These are phyloP conservation scores for Fusarium sp. DNA, from an alignment of 2,329 filamentous ascomycete genomes.

Conservation along the genomic window DNA sequence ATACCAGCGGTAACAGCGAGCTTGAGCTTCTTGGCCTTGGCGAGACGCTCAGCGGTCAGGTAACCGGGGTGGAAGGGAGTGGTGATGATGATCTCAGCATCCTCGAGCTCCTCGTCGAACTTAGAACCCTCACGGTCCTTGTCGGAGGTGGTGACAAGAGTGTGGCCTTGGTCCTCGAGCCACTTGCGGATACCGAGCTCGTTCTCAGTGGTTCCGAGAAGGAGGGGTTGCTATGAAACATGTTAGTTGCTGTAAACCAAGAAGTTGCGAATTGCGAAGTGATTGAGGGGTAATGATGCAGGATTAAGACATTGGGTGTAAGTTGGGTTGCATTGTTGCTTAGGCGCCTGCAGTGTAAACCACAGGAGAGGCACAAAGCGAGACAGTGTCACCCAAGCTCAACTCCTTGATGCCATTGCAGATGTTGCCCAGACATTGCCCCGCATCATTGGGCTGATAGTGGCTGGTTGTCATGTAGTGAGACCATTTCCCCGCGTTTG, in stretches of 20 bases:
- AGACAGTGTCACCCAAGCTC: constrained; percentile 17
- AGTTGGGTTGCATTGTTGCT: constrained; percentile 32
- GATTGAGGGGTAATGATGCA: constrained; percentile 13
- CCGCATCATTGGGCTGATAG: constrained; percentile 38
- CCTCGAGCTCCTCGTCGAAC: constrained; percentile 95
- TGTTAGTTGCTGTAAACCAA: constrained; percentile 33
- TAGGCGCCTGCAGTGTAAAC: constrained; percentile 24
- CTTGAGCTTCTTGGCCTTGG: constrained; percentile 99
- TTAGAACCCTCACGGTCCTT: constrained; percentile 94
- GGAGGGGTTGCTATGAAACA: constrained; percentile 70
- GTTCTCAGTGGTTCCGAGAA: constrained; percentile 97
- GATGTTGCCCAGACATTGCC: constrained; percentile 28
- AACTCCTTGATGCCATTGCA: constrained; percentile 15
- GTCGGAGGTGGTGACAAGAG: constrained; percentile 94
- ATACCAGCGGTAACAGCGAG: constrained; percentile 97
- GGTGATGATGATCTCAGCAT: constrained; percentile 98
- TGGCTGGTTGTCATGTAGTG: constrained; percentile 41
- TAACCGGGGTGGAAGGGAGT: constrained; percentile 99
- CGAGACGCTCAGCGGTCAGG: constrained; percentile 93
- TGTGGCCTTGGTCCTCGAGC: constrained; percentile 93
- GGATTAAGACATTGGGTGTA: constrained; percentile 17
- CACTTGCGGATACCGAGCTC: constrained; percentile 97
- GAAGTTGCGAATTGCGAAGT: not conserved
- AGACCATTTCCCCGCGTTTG: constrained; percentile 46
- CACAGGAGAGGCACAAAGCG: constrained; percentile 19